Evolutionary conservation across 805 yeast genomes (phyloP), one percentile per base, ranked within the genome.

Genomic region (Sungouiozyma ichnusensis): DNA sequence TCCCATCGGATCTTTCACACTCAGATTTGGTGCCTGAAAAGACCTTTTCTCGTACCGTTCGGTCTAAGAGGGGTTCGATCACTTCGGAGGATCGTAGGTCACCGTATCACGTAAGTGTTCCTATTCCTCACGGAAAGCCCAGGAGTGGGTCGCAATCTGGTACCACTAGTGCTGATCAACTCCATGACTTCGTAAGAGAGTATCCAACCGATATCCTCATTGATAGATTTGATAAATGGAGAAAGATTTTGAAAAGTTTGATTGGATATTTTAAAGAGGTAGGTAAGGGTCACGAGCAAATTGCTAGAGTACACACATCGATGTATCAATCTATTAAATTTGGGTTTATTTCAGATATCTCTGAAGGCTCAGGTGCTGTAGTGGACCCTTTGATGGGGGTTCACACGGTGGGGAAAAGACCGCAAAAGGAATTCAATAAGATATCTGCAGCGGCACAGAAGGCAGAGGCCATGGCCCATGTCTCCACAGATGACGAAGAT

Each of bases 201-300:
- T 58, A 72, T 49, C 95, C 95, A 29, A 85, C 94, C 3, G 94
- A 85, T 45, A 72, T 81, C 7, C 67, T 85, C 47, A 85, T 88
- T n/a, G 73, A 76, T 35, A 66, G 95, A 48, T 85, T 85, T 59
- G 72, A 76, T 43, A 79, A 86, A 8, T 85, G 94, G 92, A 68
- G 92, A 40, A 72, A 75, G 42, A 76, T 85, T 42, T 72, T 85
- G 45, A 78, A 79, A 49, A 79, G 84, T 41, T 62, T 86, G 48
- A 72, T 80, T 31, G 70, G 68, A 40, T 85, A 86, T 55, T 70
- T 86, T 47, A 73, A 73, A 49, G 92, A 85, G 53, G 79, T 77
- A 37, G 82, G 85, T 7, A 70, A 77, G 20, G 85, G 82, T 38
- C 86, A 85, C 57, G 94, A 85, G 60, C 92, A 85, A 55, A 72